Evolutionary conservation across 1,139 yeast genomes (phyloP), one percentile per base, ranked within the genome.

Genomic region (Taphrina communis): DNA sequence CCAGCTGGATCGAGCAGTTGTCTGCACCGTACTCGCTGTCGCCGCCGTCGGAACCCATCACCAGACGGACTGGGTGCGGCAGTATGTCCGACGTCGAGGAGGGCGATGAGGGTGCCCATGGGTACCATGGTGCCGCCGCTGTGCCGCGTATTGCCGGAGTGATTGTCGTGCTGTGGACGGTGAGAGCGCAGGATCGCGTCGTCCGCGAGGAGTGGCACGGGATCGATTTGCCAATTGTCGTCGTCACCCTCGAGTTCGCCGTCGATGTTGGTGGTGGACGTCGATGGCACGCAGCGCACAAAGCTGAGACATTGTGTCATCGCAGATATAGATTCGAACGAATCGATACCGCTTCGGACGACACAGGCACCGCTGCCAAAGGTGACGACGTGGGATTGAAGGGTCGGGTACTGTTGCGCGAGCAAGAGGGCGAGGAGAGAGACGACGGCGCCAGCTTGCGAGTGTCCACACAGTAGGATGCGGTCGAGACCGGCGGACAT

Each of bases 391-490:
- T 55, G 17, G 21, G 52, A 17, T 11, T 48, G 21, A 25, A 25
- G 31, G 38, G 42, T 35, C 17, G 25, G 14, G 46, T 42, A 44
- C 8, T 6, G 17, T 41, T n/a, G 38, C 17, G 19, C 39, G 36
- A 55, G 35, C 38, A 63, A 41, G 17, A 53, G 2, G 38, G 61
- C 46, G 50, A 63, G 61, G 55, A 63, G 51, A 4, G 67, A 55
- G 19, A 63, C 58, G 9, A 63, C 67, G 6, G 67, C 67, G 3
- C 67, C 67, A 17, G 67, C 67, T 46, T 63, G 67, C 1, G 67
- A 63, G 39, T 63, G 67, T 9, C 67, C 67, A 21, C 61, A 42
- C 7, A 63, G 38, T 38, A 63, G 31, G 17, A 63, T 19, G 7
- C 31, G 11, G 44, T 35, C n/a, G 48, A 55, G 36, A 19, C 67